Evolutionary conservation across 768 basidiomycete genomes (phyloP), one percentile per base, ranked within the genome.

Genomic region (Suillus occidentalis): DNA sequence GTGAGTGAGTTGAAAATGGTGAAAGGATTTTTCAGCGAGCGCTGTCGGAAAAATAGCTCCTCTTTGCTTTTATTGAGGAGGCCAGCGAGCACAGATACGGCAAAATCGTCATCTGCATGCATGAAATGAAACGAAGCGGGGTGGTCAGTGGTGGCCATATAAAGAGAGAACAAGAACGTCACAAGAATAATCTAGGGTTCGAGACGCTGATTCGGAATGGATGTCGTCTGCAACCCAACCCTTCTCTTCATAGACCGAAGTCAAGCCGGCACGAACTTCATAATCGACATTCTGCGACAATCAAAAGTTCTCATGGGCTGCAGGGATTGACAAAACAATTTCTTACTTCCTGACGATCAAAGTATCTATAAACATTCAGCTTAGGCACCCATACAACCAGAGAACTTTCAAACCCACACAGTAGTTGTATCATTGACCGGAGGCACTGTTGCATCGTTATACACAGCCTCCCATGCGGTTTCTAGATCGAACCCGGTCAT

Each of bases 121-220:
- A 40, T 42, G 13, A 7, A 28, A 40, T 45, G 13, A 13, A 28
- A 28, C 37, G 13, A 59, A 28, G 10, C 4, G 3, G 42, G 18
- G 39, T 42, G 12, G 40, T 59, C 31, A 59, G 58, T 42, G 1
- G 42, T 40, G 2, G 16, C 6, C 25, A 42, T 59, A 42, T 40
- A 31, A 18, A 42, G 18, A 59, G 39, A n/a, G 20, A n/a, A 40
- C 22, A 31, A 40, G 56, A 64, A 76, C 84, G 16, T 63, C 69
- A 91, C 91, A 94, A 0, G 91, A 85, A 71, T 92, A 93, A 70
- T 88, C 91, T 7, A 94, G 79, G 0, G 91, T 94, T 56, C 92
- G 82, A 18, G 90, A 92, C 16, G 84, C 91, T 36, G 91, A 85
- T 70, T 94, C 92, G 0, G 90, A 89, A 71, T 94, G 91, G 20